Evolutionary conservation across 345 rosid species (phyloP).

Genomic region (Salix suchowensis): DNA sequence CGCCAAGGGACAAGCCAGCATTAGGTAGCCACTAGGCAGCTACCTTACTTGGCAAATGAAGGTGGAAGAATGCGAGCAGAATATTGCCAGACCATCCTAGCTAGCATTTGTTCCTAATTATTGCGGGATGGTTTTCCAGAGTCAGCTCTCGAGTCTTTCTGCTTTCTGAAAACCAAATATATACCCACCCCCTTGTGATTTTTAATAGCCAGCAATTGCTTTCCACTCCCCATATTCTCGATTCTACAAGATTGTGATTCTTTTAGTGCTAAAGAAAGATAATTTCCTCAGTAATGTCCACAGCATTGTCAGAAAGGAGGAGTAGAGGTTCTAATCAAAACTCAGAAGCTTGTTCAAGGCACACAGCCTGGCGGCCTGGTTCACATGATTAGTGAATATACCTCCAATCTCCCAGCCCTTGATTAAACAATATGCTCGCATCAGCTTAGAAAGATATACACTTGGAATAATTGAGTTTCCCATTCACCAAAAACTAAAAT

Average conservation of each 20-base stretch:
- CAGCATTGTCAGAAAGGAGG: not conserved
- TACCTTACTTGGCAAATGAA: not conserved
- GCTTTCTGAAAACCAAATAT: not conserved
- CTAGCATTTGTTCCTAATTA: not conserved
- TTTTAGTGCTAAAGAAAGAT: not conserved
- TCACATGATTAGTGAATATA: no score
- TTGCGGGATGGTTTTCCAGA: not conserved
- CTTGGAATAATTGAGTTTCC: no score
- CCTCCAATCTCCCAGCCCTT: not conserved
- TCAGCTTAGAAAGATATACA: no score
- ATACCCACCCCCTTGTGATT: not conserved
- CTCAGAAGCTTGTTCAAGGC: not conserved
- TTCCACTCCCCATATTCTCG: slow-evolving; percentile 1
- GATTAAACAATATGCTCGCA: not conserved
- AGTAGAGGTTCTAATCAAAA: not conserved
- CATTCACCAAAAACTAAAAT: no score
- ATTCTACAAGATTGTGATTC: not conserved
- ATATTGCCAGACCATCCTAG: not conserved
- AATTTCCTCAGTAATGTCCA: not conserved
- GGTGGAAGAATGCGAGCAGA: not conserved
- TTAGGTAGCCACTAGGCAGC: not conserved
- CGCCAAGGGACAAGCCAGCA: not conserved
- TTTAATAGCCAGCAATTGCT: not conserved
- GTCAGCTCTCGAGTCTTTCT: not conserved
- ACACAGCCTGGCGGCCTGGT: not conserved